These are phyloP conservation scores for Annulohypoxylon moriforme DNA, from an alignment of 495 filamentous ascomycete species.

Conservation along the genomic window DNA sequence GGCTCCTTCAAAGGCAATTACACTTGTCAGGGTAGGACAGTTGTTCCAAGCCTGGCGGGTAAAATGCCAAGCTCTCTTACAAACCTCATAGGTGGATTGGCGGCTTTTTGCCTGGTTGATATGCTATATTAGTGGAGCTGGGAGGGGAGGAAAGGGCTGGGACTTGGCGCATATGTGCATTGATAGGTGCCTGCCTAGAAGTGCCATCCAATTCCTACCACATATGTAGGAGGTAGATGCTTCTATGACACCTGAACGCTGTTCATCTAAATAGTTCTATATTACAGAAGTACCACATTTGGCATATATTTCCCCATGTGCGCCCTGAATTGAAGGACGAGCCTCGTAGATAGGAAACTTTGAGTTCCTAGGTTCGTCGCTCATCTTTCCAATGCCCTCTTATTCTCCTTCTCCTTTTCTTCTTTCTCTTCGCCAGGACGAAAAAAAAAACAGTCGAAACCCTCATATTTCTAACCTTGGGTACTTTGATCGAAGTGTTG, in stretches of 20 bases:
- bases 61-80: not conserved
- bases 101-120: not conserved
- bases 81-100: not conserved
- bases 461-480: not conserved
- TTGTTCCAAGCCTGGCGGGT: not conserved
- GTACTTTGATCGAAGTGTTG: not conserved
- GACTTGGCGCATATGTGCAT: too few species aligned
- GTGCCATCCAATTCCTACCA: too few species aligned
- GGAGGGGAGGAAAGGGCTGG: not conserved
- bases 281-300: too few species aligned
- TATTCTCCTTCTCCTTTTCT: not conserved
- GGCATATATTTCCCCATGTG: too few species aligned
- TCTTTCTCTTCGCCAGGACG: not conserved
- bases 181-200: too few species aligned
- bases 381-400: too few species aligned
- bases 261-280: too few species aligned
- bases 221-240: too few species aligned
- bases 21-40: slow-evolving; percentile 27
- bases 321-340: too few species aligned
- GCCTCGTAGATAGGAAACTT: not conserved
- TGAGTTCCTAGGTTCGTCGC: not conserved
- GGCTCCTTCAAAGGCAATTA: slow-evolving; percentile 25
- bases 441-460: not conserved
- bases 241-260: too few species aligned
- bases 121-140: not conserved